These are phyloP conservation scores for Kodamaea kaohsiungensis DNA, from an alignment of 805 yeast species.

Conservation along the genomic window DNA sequence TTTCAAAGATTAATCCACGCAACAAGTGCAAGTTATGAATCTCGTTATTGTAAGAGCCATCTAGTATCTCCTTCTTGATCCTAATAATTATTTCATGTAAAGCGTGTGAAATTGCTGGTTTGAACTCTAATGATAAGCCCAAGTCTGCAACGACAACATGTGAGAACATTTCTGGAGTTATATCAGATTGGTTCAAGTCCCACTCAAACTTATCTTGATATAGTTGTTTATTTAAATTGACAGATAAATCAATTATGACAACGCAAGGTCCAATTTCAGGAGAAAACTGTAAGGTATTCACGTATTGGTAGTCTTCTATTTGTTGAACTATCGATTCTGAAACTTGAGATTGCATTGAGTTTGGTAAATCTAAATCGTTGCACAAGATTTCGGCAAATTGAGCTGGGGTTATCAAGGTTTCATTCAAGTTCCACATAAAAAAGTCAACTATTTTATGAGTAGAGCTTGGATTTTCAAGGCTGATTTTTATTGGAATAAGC, in stretches of 20 bases:
- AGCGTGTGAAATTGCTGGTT: slow-evolving; percentile 85
- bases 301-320: slow-evolving; percentile 69
- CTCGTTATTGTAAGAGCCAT: slow-evolving; percentile 47
- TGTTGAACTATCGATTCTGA: slow-evolving; percentile 75
- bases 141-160: slow-evolving; percentile 77
- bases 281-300: slow-evolving; percentile 68
- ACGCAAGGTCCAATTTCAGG: slow-evolving; percentile 42
- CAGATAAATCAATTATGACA: slow-evolving; percentile 77
- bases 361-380: slow-evolving; percentile 80
- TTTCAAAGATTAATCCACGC: slow-evolving; percentile 44
- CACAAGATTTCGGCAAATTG: slow-evolving; percentile 74
- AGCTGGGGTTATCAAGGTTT: slow-evolving; percentile 67
- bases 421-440: slow-evolving; percentile 74
- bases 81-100: slow-evolving; percentile 77
- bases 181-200: slow-evolving; percentile 60
- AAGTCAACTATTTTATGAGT: slow-evolving; percentile 55
- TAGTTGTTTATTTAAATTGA: slow-evolving; percentile 77
- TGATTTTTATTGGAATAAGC: slow-evolving; percentile 67
- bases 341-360: slow-evolving; percentile 60
- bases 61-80: slow-evolving; percentile 79
- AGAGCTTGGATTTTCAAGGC: slow-evolving; percentile 57
- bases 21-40: slow-evolving; percentile 44
- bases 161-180: slow-evolving; percentile 86
- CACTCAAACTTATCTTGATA: slow-evolving; percentile 94
- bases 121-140: slow-evolving; percentile 82